Conservation (phyloP, 148 eudicot genomes). For the Spergularia marina region DNA sequence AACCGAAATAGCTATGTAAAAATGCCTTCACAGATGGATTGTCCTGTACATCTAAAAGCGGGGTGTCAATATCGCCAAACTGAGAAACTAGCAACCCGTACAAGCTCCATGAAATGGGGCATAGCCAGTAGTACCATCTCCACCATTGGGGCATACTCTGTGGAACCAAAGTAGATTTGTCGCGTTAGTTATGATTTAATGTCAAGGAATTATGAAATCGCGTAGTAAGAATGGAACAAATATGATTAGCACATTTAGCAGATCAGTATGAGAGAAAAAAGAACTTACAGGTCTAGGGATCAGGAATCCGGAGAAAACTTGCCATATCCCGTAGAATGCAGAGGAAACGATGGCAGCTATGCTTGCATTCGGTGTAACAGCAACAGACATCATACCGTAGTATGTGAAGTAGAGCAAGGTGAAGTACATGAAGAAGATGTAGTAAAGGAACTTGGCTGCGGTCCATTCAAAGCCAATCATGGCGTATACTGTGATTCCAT, state of each 20-base stretch:
- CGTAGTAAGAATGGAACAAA: background rate
- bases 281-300: slow-evolving; percentile 47
- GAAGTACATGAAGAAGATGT: slow-evolving; percentile 61
- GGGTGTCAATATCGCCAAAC: slow-evolving; percentile 38
- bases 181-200: background rate
- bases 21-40: slow-evolving; percentile 33
- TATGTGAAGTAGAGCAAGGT: slow-evolving; percentile 60
- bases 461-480: slow-evolving; percentile 72
- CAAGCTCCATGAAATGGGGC: slow-evolving; percentile 61
- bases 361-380: slow-evolving; percentile 55
- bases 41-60: slow-evolving; percentile 19
- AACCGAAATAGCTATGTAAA: slow-evolving; percentile 47
- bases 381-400: slow-evolving; percentile 74
- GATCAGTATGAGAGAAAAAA: background rate
- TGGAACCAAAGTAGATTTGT: background rate
- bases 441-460: slow-evolving; percentile 52
- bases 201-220: background rate
- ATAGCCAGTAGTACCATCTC: slow-evolving; percentile 65
- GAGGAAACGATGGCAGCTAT: slow-evolving; percentile 58
- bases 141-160: slow-evolving; percentile 83
- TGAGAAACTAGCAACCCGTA: slow-evolving; percentile 62
- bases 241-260: background rate
- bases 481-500: slow-evolving; percentile 49
- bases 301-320: slow-evolving; percentile 43
- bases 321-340: slow-evolving; percentile 52